Evolutionary conservation across 306 rosid species (phyloP).

Genomic region (Geum urbanum): DNA sequence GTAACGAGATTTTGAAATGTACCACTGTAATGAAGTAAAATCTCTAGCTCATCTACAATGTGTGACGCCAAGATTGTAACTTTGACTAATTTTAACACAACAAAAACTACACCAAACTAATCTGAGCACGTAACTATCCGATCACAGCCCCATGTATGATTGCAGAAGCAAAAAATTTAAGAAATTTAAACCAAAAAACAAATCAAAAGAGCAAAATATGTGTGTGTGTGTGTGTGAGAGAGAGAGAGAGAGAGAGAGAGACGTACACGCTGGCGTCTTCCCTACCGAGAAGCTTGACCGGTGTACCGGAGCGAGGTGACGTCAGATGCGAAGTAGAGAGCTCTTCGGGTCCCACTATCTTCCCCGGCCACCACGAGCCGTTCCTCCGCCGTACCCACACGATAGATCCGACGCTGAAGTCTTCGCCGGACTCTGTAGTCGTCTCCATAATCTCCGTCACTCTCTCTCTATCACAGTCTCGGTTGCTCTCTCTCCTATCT

Average conservation of each 20-base stretch:
- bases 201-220: not conserved
- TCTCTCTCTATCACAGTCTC: too few relatives aligned
- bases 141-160: not conserved
- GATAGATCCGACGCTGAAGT: slow-evolving; percentile 54
- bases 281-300: slow-evolving; percentile 64
- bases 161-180: not conserved
- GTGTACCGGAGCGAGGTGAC: slow-evolving; percentile 64
- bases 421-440: slow-evolving; percentile 37
- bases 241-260: slow-evolving; percentile 9
- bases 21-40: too few relatives aligned
- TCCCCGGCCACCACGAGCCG: slow-evolving; percentile 70
- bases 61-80: not conserved
- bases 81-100: not conserved
- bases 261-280: slow-evolving; percentile 66
- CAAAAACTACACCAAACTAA: not conserved
- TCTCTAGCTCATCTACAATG: not conserved
- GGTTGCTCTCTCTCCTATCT: too few relatives aligned
- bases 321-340: slow-evolving; percentile 54
- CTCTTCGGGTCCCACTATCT: slow-evolving; percentile 56
- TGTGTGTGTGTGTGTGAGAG: too few relatives aligned
- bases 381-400: slow-evolving; percentile 66
- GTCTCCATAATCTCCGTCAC: slow-evolving; percentile 35
- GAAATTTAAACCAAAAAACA: not conserved
- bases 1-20: not conserved
- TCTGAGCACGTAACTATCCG: not conserved